Percentiles rank a stretch among this genome's conserved stretches.
Evolutionary conservation across 1,284 basidiomycete species (phyloP).

Genomic region (Ustilago crameri): DNA sequence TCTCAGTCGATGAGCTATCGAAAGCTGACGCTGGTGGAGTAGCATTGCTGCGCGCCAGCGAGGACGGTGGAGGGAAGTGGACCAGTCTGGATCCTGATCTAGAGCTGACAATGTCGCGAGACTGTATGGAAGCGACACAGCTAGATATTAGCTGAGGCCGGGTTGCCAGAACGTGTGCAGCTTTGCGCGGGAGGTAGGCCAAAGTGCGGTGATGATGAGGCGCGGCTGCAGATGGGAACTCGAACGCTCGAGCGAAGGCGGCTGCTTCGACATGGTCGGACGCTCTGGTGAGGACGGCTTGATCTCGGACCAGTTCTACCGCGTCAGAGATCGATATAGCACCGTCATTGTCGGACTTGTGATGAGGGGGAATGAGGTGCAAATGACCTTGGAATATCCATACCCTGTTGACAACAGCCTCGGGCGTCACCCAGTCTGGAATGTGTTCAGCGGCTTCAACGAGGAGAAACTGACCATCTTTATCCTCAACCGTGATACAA

Average conservation of each 20-base stretch:
- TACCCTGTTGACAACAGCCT: conserved; percentile 89
- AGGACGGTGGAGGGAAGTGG: conserved; percentile 80
- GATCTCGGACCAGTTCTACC: conserved; percentile 71
- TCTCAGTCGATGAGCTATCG: background rate
- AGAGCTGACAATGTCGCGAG: conserved; percentile 42
- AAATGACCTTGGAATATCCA: conserved; percentile 87
- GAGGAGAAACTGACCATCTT: conserved; percentile 93
- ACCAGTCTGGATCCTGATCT: conserved; percentile 86
- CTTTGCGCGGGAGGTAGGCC: conserved; percentile 80
- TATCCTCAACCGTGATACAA: conserved; percentile 75
- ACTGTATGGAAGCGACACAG: conserved; percentile 70
- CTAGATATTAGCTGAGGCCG: conserved; percentile 81
- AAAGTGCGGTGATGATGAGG: conserved; percentile 79
- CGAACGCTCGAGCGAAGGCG: conserved; percentile 39
- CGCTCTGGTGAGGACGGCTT: conserved; percentile 73
- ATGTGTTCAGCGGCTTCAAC: conserved; percentile 94
- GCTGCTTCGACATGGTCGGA: conserved; percentile 35
- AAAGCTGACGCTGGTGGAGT: background rate
- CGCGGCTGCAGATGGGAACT: conserved; percentile 76
- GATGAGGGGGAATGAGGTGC: conserved; percentile 83
- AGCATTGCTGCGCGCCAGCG: conserved; percentile 66
- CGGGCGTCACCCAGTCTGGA: conserved; percentile 89
- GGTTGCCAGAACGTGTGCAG: conserved; percentile 77
- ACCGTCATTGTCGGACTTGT: conserved; percentile 73
- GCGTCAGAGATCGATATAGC: conserved; percentile 65